Percentiles rank a stretch among this genome's conserved stretches.
These are phyloP conservation scores for Heimioporus retisporus DNA, from an alignment of 1,284 basidiomycete genomes.

Conservation along the genomic window DNA sequence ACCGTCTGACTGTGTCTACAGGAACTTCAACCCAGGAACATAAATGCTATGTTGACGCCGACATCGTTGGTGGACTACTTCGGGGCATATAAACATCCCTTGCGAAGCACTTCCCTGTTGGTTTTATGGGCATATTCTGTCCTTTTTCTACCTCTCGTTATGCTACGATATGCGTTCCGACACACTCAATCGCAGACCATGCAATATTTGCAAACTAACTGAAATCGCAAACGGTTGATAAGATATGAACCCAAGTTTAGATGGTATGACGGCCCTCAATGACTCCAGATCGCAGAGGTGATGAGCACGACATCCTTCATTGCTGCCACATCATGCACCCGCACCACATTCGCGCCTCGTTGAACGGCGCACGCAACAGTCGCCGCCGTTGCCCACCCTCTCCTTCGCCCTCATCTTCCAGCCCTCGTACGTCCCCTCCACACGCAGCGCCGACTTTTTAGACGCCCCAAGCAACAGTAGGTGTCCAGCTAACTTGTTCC, in stretches of 20 bases:
- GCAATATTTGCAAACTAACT: no score
- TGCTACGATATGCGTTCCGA: no score
- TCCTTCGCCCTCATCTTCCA: conserved; percentile 62
- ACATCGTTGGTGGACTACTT: no score
- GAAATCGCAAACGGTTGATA: no score
- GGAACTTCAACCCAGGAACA: conserved; percentile 89
- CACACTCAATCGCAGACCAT: no score
- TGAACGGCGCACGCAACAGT: conserved; percentile 83
- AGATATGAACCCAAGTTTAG: no score
- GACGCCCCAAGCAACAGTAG: conserved; percentile 86
- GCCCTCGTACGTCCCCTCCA: conserved; percentile 53
- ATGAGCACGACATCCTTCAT: conserved; percentile 66
- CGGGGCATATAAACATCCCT: no score
- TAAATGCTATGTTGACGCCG: conserved; percentile 44
- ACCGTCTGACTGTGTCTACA: conserved; percentile 75
- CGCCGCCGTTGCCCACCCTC: conserved; percentile 87
- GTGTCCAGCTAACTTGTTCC: conserved; percentile 70
- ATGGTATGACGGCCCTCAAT: neutral
- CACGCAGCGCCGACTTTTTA: conserved; percentile 87
- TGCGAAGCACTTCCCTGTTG: no score
- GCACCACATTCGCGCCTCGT: conserved; percentile 78
- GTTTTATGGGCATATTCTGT: no score
- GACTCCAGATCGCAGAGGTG: conserved; percentile 56
- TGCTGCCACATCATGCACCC: conserved; percentile 88
- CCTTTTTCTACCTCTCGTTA: no score